A percentile compares a stretch with the other conserved stretches of the same genome.
Evolutionary conservation across 2,329 filamentous ascomycete genomes (phyloP).

Genomic region (Aspergillus awamori): DNA sequence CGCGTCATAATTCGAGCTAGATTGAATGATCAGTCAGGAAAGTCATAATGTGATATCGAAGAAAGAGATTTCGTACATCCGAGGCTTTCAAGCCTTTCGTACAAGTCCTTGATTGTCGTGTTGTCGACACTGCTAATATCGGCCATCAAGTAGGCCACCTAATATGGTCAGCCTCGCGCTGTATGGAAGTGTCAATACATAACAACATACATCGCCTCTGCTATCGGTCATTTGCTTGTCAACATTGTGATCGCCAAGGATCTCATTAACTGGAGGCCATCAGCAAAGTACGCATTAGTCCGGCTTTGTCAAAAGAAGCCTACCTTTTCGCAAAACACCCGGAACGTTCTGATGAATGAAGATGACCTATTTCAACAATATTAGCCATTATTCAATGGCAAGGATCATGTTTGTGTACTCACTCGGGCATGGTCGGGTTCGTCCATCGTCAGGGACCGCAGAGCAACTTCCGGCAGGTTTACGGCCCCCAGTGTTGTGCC

Average conservation of each 20-base stretch:
- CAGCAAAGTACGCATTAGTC: constrained; percentile 13
- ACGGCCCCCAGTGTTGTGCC: constrained; percentile 88
- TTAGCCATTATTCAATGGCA: background rate
- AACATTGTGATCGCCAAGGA: constrained; percentile 93
- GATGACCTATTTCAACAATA: constrained; percentile 64
- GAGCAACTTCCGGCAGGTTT: constrained; percentile 92
- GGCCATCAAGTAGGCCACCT: constrained; percentile 94
- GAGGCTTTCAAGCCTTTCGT: constrained; percentile 77
- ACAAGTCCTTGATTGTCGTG: constrained; percentile 81
- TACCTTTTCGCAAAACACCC: constrained; percentile 84
- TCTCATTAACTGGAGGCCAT: constrained; percentile 74
- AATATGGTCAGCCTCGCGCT: constrained; percentile 20
- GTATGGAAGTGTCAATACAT: background rate
- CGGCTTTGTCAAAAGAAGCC: constrained; percentile 12
- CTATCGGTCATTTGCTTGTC: constrained; percentile 99
- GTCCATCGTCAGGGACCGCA: constrained; percentile 86
- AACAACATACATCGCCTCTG: constrained; percentile 72
- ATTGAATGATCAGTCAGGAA: constrained; percentile 12
- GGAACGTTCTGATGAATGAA: constrained; percentile 97
- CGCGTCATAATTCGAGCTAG: constrained; percentile 52
- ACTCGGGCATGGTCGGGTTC: constrained; percentile 86
- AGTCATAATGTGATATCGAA: background rate
- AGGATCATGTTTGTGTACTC: constrained; percentile 29
- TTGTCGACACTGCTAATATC: constrained; percentile 87
- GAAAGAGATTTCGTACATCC: constrained; percentile 62